Evolutionary conservation across 2,329 filamentous ascomycete genomes (phyloP), one percentile per base, ranked within the genome.

Genomic region (Tolypocladium endophyticum): DNA sequence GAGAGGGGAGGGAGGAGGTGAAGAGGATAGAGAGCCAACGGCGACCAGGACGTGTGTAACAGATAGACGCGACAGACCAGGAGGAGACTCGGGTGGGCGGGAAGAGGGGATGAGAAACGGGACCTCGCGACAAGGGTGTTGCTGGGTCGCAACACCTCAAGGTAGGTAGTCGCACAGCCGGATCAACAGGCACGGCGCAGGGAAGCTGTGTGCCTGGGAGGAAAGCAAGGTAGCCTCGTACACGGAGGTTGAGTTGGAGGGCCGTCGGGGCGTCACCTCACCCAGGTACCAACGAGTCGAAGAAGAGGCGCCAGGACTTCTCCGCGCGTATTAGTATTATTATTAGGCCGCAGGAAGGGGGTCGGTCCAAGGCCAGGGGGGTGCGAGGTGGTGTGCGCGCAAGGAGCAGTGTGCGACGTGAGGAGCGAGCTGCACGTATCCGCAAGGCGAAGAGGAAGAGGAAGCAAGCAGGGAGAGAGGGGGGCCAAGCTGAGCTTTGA

Each of bases 241-340:
- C 33, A n/a, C n/a, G n/a, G n/a, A 53, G 50, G 30, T 39, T 55
- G 25, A n/a, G 53, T 35, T 11, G 53, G 53, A 36, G 33, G 36
- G 28, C 33, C 53, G 53, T 25, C 53, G 35, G 52, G 52, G 18
- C 45, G 45, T 52, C 47, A 5, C 28, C 28, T 35, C 28, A 4
- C 8, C 16, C 25, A 50, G 47, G 47, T 30, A 53, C 28, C 50
- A 12, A n/a, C 50, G 28, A 53, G 50, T 33, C 11, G 50, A 53
- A 6, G 50, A 53, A 6, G 55, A 43, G 55, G 55, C n/a, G 14
- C 54, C 25, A 43, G 59, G 58, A 57, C 60, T 56, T 56, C 56
- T 55, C 56, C 58, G 59, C 61, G 60, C 61, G 60, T 56, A 59
- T 47, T 47, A 59, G 50, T 59, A 58, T 53, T 59, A 59, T 59